Percentiles rank a stretch among this genome's conserved stretches.
phyloP scores from a whole-genome alignment of 2,329 filamentous ascomycete species.

The Colletotrichum sansevieriae region DNA sequence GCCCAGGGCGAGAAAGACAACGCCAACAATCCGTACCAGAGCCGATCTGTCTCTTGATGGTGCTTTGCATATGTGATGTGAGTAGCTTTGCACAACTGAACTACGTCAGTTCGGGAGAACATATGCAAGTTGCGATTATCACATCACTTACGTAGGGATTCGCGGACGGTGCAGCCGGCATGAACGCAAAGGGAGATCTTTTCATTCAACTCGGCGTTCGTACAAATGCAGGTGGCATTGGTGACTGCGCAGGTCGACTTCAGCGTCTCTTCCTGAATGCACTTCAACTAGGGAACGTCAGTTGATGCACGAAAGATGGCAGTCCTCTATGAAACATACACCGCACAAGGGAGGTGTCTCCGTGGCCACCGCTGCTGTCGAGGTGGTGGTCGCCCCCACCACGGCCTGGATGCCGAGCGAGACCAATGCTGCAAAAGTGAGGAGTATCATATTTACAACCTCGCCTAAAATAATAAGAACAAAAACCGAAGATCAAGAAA shows the following conservation, averaged over 20 bases:
- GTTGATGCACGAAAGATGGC: conserved; percentile 4
- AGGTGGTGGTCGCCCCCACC: conserved; percentile 25
- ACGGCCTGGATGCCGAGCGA: conserved; percentile 21
- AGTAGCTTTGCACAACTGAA: conserved; percentile 43
- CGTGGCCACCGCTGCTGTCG: conserved; percentile 15
- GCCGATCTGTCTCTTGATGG: conserved; percentile 46
- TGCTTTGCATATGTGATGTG: conserved; percentile 46
- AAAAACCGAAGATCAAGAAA: neutral
- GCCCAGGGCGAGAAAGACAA: conserved; percentile 48
- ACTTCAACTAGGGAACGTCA: conserved; percentile 41
- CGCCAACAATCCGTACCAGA: conserved; percentile 46
- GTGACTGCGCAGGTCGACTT: conserved; percentile 37
- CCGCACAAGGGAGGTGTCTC: conserved; percentile 41
- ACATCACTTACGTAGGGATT: conserved; percentile 32
- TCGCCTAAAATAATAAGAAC: neutral
- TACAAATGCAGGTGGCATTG: conserved; percentile 44
- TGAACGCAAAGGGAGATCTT: conserved; percentile 42
- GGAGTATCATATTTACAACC: conserved; percentile 36
- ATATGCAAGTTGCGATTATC: neutral
- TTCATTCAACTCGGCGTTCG: conserved; percentile 43
- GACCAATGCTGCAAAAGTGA: conserved; percentile 22
- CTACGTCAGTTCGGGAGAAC: neutral
- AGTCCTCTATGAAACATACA: conserved; percentile 32
- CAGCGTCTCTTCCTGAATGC: conserved; percentile 40
- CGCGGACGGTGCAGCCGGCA: conserved; percentile 42